Evolutionary conservation across 495 filamentous ascomycete species (phyloP), one percentile per base, ranked within the genome.

Genomic region (Delitschia confertaspora): DNA sequence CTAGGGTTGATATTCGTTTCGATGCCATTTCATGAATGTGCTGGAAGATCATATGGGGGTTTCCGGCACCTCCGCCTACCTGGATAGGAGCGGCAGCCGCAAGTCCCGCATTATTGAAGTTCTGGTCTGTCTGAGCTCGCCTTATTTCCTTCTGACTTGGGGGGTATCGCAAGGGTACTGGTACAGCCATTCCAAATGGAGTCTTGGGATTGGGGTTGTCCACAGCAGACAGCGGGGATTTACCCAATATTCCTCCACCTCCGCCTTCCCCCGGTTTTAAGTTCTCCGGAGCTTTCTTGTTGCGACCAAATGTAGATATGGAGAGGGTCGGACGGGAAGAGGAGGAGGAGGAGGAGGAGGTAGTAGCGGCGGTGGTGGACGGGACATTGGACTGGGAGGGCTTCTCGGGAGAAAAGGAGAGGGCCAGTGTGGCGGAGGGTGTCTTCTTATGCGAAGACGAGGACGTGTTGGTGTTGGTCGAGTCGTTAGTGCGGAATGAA

Each of bases 1-100:
- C 85, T 20, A 99, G 59, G 0, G 93, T 99, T n/a, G 88, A 85
- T 67, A 96, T 94, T 51, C 91, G 73, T 69, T 95, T 99, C 16
- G 83, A 80, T 6, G 84, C 81, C 60, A 82, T 77, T 22, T 95
- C 88, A 33, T 91, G 83, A 30, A 99, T 85, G 46, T 93, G 84
- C 60, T 87, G 80, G 60, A 85, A 88, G 29, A 82, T 70, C 24
- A 69, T 66, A 33, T 73, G 67, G 11, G 83, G 82, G 56, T 78
- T 84, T 47, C 75, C 72, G 9, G 71, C 69, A n/a, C 72, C 51
- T 21, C 23, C 33, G 26, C 33, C 31, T 6, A 45, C 35, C 17
- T 46, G 19, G 7, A 59, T 44, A 8, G 55, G 38, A 2, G 49
- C 37, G 11, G 52, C 49, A 9, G 46, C 45, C 3, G 39, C 52